Evolutionary conservation across 129 eudicot species (phyloP), one percentile per base, ranked within the genome.

Genomic region (Kitagawia praeruptora): DNA sequence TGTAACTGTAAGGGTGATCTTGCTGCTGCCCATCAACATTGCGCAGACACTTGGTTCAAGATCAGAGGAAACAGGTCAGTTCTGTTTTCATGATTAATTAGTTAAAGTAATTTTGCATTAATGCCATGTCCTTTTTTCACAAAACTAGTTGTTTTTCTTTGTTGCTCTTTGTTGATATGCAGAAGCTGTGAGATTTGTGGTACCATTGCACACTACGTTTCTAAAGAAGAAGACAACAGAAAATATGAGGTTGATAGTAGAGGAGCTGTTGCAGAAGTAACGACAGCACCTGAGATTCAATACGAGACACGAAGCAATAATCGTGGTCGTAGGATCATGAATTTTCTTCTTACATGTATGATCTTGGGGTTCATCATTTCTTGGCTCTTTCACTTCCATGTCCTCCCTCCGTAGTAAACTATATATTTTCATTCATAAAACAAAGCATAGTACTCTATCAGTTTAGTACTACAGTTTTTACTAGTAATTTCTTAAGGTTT

Each of bases 381-480:
- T 45, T 92, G 97, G 97, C 89, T 92, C 70, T 90, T 92, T 84
- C 97, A 90, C 84, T 92, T 92, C 78, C 87, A 88, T 80, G 85
- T 87, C 80, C 74, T 91, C 46, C 85, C 90, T 23, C 46, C 49
- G 3, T 31, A 5, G 15, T 8, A 61, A 67, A 53, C 8, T 63
- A 25, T 58, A 25, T 58, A 63, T 63, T n/a, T 63, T n/a, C 37
- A 27, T 63, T 63, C 16, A 8, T 63, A 63, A 0, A 8, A 1
- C 11, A 25, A 9, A 63, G 14, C 31, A 67, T 31, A 4, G 2
- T 9, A 34, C 37, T 34, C 37, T 34, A 2, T 61, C 15, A 0
- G 0, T 10, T 61, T 6, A 10, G 69, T 2, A 39, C 34, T 9
- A n/a, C n/a, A 25, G 34, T 4, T 58, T 58, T n/a, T n/a, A n/a